Percentiles rank a stretch among this genome's conserved stretches.
Conservation (phyloP, 2,329 filamentous ascomycete species). For the Epichloe typhina region DNA sequence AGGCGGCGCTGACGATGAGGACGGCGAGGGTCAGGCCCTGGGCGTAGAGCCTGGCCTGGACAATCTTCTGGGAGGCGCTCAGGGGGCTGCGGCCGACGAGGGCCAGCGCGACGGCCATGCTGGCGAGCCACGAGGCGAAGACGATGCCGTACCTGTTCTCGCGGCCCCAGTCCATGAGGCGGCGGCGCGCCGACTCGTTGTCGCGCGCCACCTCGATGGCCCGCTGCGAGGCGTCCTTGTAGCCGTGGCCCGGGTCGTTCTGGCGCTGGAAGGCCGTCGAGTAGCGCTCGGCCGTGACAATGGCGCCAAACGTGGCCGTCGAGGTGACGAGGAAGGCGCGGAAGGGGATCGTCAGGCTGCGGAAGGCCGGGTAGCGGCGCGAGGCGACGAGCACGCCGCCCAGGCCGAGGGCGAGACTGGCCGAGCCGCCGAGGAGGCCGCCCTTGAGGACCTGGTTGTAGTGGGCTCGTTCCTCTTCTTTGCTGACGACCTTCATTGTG, state of each 20-base stretch:
- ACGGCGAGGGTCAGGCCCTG: conserved; percentile 81
- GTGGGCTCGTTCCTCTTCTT: conserved; percentile 82
- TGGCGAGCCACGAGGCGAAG: conserved; percentile 66
- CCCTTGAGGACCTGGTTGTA: conserved; percentile 71
- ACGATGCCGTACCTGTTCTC: conserved; percentile 82
- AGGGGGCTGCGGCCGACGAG: conserved; percentile 68
- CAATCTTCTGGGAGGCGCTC: conserved; percentile 69
- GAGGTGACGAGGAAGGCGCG: conserved; percentile 82
- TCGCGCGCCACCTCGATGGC: conserved; percentile 39
- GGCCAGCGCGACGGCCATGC: conserved; percentile 61
- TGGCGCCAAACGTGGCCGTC: conserved; percentile 69
- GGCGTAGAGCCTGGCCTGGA: conserved; percentile 89
- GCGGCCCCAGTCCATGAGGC: conserved; percentile 58
- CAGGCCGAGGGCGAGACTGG: conserved; percentile 55
- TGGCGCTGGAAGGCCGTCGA: conserved; percentile 51
- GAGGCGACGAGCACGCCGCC: conserved; percentile 55
- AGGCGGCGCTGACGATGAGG: conserved; percentile 65
- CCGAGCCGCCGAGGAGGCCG: conserved; percentile 57
- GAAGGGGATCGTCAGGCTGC: conserved; percentile 75
- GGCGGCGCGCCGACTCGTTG: conserved; percentile 44
- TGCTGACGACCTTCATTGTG: conserved; percentile 84
- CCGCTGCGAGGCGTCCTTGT: conserved; percentile 50
- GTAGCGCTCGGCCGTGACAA: conserved; percentile 71
- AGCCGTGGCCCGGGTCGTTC: conserved; percentile 54
- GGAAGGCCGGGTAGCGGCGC: conserved; percentile 63